Base-by-base conservation (phyloP, 2,329 filamentous ascomycete genomes). In the Ophiostoma triangulosporum region DNA sequence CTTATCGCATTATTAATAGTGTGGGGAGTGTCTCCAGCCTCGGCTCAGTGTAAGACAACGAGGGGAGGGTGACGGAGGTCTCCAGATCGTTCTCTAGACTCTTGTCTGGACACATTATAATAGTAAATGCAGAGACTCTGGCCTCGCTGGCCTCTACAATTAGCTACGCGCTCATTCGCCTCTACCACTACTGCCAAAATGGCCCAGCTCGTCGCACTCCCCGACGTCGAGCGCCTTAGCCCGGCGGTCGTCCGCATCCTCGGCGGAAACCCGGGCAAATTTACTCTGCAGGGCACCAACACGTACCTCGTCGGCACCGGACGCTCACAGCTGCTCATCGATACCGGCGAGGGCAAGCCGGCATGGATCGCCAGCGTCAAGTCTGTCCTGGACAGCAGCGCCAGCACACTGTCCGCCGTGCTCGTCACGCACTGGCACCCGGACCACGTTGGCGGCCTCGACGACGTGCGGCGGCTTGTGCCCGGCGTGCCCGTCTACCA, bases 401-500 rank as follows among this genome's bases (percentile, higher is more conserved):
- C 24, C 40, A n/a, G n/a, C n/a, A 43, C 38, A 8, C n/a, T 97
- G 24, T 73, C 79, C n/a, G 71, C 74, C 17, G 81, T 83, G 0
- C 73, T 98, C 22, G 73, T 98, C 49, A 94, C 90, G 0, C 93
- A 98, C 66, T 95, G 90, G 88, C 93, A 98, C 64, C 77, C 72
- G 40, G 93, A 98, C 64, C 93, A 98, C 64, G 76, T 83, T 6
- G 79, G 82, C 24, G 93, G 93, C 7, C 77, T 96, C 24, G 81
- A 94, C 61, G 71, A 96, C 1, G 70, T 82, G 35, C 56, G 54
- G 17, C 66, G 69, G 14, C 64, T 84, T 24, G 86, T 74, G n/a
- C 84, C 86, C 0, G 64, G 73, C 17, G 80, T 77, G 6, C 71
- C 70, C 22, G 67, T 86, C n/a, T 76, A 78, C 68, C 86, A 86